These are phyloP conservation scores for Avena eriantha DNA, from an alignment of 176 grass and related monocot species.

Conservation along the genomic window DNA sequence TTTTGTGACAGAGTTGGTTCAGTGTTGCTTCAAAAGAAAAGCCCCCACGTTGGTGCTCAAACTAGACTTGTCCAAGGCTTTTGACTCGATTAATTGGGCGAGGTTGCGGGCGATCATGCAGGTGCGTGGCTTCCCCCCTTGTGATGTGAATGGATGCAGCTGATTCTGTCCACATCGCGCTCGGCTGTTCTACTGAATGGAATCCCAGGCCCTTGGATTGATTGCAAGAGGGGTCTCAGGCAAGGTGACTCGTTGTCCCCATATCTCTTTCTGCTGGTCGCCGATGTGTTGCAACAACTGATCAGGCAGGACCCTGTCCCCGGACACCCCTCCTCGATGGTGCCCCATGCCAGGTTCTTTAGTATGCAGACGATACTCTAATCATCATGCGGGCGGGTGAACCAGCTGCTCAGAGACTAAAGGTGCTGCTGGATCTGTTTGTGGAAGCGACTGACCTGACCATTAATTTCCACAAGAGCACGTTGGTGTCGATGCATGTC, in stretches of 20 bases:
- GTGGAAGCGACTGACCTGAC: too few relatives aligned
- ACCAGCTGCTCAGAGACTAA: too few relatives aligned
- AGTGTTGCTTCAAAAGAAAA: too few relatives aligned
- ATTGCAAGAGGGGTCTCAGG: background rate
- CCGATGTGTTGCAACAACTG: background rate
- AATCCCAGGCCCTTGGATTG: background rate
- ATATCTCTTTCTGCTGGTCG: background rate
- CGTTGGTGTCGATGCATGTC: too few relatives aligned
- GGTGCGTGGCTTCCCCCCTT: background rate
- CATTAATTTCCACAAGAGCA: too few relatives aligned
- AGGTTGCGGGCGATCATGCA: background rate
- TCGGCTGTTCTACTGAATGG: background rate
- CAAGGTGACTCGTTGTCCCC: background rate
- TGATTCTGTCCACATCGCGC: background rate
- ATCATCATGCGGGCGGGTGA: too few relatives aligned
- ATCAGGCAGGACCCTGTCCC: too few relatives aligned
- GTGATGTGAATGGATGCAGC: background rate
- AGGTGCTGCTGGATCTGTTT: too few relatives aligned
- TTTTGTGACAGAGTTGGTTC: too few relatives aligned
- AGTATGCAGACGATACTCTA: too few relatives aligned
- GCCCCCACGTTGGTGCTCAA: background rate
- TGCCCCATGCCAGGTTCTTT: too few relatives aligned
- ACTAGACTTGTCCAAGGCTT: background rate
- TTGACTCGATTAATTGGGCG: background rate
- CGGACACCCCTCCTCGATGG: too few relatives aligned